These are phyloP conservation scores for Volvox carteri DNA, from an alignment of 163 green algal species.

Conservation along the genomic window DNA sequence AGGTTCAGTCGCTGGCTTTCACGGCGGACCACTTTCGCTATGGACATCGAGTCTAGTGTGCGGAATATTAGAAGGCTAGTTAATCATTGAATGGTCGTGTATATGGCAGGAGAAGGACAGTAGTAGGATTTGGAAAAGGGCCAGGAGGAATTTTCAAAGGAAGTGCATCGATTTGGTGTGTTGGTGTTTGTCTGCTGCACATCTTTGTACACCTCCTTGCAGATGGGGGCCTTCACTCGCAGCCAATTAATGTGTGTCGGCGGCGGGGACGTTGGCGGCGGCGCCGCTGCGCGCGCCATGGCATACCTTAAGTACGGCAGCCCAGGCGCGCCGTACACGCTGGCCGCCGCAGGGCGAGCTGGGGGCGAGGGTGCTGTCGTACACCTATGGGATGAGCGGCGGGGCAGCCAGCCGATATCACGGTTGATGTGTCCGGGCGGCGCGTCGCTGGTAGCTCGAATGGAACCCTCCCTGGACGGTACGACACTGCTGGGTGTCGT, in stretches of 20 bases:
- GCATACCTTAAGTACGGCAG: constrained; percentile 35
- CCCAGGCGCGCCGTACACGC: constrained; percentile 14
- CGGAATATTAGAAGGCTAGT: too few species aligned
- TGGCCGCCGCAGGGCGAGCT: constrained; percentile 30
- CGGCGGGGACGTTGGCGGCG: not conserved
- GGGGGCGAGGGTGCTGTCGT: constrained; percentile 24
- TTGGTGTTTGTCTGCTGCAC: too few species aligned
- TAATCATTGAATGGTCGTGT: too few species aligned
- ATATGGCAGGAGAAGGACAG: too few species aligned
- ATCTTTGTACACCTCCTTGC: too few species aligned
- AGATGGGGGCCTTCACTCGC: not conserved
- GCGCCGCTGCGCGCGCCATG: constrained; percentile 26
- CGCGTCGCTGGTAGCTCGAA: constrained; percentile 7
- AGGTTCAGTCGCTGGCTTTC: too few species aligned
- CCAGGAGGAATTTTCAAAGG: too few species aligned
- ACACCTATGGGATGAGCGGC: constrained; percentile 51
- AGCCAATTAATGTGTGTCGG: not conserved
- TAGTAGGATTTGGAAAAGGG: too few species aligned
- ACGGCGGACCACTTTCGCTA: too few species aligned
- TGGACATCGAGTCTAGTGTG: too few species aligned
- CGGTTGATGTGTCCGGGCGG: constrained; percentile 31
- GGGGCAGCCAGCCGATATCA: constrained; percentile 1
- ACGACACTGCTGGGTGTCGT: constrained; percentile 43
- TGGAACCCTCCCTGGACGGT: constrained; percentile 27
- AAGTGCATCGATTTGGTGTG: too few species aligned